Evolutionary conservation across 257 asterid genomes (phyloP), one percentile per base, ranked within the genome.

Genomic region (Penstemon davidsonii): DNA sequence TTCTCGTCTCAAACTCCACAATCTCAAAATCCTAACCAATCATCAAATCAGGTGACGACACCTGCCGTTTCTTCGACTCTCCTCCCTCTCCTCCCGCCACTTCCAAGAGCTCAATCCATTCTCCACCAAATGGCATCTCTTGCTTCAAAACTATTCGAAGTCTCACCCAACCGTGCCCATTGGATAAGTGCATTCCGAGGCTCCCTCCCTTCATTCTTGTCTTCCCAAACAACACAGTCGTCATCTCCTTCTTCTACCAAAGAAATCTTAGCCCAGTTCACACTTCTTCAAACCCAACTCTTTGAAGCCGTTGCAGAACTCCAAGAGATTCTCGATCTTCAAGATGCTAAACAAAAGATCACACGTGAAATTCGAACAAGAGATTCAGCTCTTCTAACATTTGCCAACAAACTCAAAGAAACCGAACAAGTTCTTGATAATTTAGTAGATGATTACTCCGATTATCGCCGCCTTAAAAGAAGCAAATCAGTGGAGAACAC

Each of bases 51-150:
- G 59, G 68, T 81, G 40, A 67, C 77, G 6, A 66, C 78, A 2
- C 76, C 90, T 6, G 33, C 85, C 8, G 87, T 90, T 36, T 88
- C 99, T 43, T 80, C 92, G 13, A 67, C 86, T 0, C 96, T 93
- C 66, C 97, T 93, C 37, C 94, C 99, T 62, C 96, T 90, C 55
- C 86, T 93, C 51, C 96, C 96, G 0, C 99, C 97, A 45, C 88
- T 93, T 65, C 88, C 96, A 4, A 76, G 99, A 77, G 99, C 96
- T 55, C 96, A 85, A 42, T 78, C 95, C 50, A 89, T 90, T 72
- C 89, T 93, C 63, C 73, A 80, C 53, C 96, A 88, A 78, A 93
- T 93, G 96, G 90, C 97, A 3, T 82, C 92, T 68, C 91, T 90
- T 12, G 81, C 92, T 70, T 81, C 97, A 1, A 88, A 78, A 75